A percentile compares a stretch with the other conserved stretches of the same genome.
phyloP scores from a whole-genome alignment of 805 yeast genomes.

The Spathaspora hagerdaliae region DNA sequence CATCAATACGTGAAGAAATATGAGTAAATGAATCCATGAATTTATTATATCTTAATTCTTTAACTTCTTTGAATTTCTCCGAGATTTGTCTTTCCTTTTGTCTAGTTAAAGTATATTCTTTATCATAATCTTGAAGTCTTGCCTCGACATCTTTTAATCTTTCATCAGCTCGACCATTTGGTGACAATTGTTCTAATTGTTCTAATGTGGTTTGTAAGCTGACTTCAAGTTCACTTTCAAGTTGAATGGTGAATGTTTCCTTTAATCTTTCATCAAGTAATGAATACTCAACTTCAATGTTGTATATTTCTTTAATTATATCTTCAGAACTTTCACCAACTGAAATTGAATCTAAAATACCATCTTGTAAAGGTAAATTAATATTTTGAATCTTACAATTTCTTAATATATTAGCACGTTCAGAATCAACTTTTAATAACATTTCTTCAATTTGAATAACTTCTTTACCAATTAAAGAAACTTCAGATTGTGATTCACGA shows the following conservation, averaged over 20 bases:
- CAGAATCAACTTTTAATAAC: conserved; percentile 49
- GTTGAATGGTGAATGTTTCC: conserved; percentile 35
- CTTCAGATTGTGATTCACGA: conserved; percentile 34
- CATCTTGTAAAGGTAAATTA: conserved; percentile 57
- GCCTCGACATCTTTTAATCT: conserved; percentile 66
- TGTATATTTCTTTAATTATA: conserved; percentile 37
- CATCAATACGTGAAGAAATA: conserved; percentile 67
- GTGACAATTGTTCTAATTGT: conserved; percentile 53
- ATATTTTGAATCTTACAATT: conserved; percentile 73
- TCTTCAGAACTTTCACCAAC: conserved; percentile 48
- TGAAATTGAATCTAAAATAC: conserved; percentile 58
- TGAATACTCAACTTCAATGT: conserved; percentile 53
- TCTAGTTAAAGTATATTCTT: conserved; percentile 61
- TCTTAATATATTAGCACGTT: conserved; percentile 56
- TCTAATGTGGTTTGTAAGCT: conserved; percentile 29
- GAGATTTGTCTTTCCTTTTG: conserved; percentile 52
- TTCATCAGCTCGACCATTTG: conserved; percentile 79
- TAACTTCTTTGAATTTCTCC: conserved; percentile 56
- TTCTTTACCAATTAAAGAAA: conserved; percentile 25
- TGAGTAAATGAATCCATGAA: conserved; percentile 77
- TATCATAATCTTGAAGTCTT: conserved; percentile 56
- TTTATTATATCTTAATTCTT: conserved; percentile 50
- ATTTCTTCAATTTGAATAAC: conserved; percentile 46
- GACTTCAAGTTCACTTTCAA: conserved; percentile 34
- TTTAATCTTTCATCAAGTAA: conserved; percentile 41